Evolutionary conservation across 306 rosid genomes (phyloP).

Genomic region (Vigna mungo): DNA sequence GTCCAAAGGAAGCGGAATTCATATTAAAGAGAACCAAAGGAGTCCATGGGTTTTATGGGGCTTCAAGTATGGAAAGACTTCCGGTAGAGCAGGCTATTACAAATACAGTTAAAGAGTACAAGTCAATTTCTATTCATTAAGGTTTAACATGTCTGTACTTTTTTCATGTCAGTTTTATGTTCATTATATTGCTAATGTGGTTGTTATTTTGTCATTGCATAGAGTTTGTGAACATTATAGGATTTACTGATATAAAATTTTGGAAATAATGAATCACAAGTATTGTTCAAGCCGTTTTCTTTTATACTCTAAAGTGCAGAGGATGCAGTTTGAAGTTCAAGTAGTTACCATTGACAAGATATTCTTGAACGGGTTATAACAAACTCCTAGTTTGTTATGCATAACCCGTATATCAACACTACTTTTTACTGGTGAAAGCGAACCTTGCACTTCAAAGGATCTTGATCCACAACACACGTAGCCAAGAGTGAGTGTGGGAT

Average conservation of each 20-base stretch:
- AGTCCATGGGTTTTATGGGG: conserved; percentile 96
- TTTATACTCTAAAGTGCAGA: not conserved
- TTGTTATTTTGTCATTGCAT: conserved; percentile 14
- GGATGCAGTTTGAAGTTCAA: not conserved
- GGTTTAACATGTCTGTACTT: conserved; percentile 44
- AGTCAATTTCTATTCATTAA: conserved; percentile 70
- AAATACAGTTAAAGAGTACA: conserved; percentile 73
- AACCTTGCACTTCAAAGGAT: conserved; percentile 7
- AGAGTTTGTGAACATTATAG: conserved; percentile 27
- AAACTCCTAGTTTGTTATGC: not conserved
- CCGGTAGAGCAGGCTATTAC: conserved; percentile 95
- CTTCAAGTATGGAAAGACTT: conserved; percentile 94
- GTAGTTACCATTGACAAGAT: not conserved
- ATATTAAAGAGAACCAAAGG: conserved; percentile 79
- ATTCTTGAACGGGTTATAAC: not conserved
- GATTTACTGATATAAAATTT: conserved; percentile 20
- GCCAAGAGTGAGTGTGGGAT: not conserved
- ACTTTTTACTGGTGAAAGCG: not conserved
- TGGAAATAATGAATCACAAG: conserved; percentile 19
- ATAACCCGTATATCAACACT: not conserved
- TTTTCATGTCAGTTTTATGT: conserved; percentile 37
- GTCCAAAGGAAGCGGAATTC: conserved; percentile 88
- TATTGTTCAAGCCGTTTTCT: not conserved
- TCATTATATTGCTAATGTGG: conserved; percentile 3
- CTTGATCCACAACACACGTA: conserved; percentile 2